Evolutionary conservation across 2,329 filamentous ascomycete species (phyloP).

Genomic region (Fusarium sp.): DNA sequence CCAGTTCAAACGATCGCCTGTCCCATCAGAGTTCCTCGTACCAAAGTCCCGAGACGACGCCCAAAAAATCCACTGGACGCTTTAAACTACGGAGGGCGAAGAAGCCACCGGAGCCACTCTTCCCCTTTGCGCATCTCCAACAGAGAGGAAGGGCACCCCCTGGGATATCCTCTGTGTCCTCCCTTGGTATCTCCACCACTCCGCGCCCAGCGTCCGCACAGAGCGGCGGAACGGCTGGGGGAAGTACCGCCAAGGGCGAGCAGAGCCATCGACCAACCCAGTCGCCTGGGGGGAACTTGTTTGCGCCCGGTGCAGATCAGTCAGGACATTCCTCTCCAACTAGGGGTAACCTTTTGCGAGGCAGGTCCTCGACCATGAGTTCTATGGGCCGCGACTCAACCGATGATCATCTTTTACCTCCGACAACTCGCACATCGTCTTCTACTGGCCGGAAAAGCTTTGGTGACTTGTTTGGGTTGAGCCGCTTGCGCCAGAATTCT

Average conservation of each 20-base stretch:
- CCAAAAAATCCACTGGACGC: conserved; percentile 73
- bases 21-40: conserved; percentile 65
- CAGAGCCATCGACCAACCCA: conserved; percentile 36
- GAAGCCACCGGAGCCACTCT: conserved; percentile 80
- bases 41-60: conserved; percentile 71
- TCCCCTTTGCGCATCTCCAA: conserved; percentile 87
- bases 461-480: conserved; percentile 85
- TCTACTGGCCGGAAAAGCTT: conserved; percentile 95
- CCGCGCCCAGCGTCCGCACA: conserved; percentile 52
- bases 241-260: conserved; percentile 34
- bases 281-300: conserved; percentile 63
- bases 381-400: conserved; percentile 80
- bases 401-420: conserved; percentile 76
- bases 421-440: conserved; percentile 80
- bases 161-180: conserved; percentile 55
- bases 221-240: conserved; percentile 43
- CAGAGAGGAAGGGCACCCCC: conserved; percentile 67
- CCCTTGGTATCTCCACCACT: conserved; percentile 53
- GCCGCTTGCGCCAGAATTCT: conserved; percentile 83
- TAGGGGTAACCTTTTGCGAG: conserved; percentile 71
- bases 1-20: conserved; percentile 77
- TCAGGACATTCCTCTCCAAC: conserved; percentile 77
- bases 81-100: conserved; percentile 84
- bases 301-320: conserved; percentile 54
- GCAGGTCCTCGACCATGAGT: conserved; percentile 89